Conservation (phyloP, 1,139 yeast species). For the Taphrina deformans region DNA sequence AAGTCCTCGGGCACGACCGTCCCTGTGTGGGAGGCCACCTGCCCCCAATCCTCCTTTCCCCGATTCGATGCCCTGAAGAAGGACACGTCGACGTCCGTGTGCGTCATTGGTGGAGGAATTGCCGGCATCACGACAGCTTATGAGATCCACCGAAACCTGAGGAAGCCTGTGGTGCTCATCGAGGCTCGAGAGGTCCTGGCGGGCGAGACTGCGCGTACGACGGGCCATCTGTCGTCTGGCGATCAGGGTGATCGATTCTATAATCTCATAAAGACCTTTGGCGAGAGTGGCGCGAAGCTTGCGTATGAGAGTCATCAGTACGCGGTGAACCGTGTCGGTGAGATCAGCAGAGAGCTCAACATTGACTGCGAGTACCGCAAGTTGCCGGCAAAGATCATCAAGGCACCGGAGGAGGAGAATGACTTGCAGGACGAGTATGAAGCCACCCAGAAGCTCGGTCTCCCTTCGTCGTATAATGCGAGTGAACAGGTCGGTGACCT, state of each 20-base stretch:
- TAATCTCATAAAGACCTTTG: conserved; percentile 23
- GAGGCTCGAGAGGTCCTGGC: conserved; percentile 25
- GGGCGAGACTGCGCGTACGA: conserved; percentile 25
- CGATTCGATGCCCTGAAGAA: background rate
- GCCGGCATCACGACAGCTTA: conserved; percentile 24
- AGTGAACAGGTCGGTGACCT: background rate
- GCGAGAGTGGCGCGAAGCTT: conserved; percentile 11
- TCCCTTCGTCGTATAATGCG: conserved; percentile 6
- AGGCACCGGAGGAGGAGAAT: conserved; percentile 18
- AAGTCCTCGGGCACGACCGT: conserved; percentile 19
- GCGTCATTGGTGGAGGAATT: conserved; percentile 24
- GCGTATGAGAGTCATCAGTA: conserved; percentile 20
- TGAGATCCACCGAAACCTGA: background rate
- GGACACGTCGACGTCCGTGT: conserved; percentile 1
- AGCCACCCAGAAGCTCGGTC: conserved; percentile 9
- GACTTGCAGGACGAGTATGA: conserved; percentile 18
- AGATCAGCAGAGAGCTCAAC: conserved; percentile 4
- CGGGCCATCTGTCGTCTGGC: conserved; percentile 20
- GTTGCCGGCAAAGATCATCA: conserved; percentile 12
- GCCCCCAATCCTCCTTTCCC: conserved; percentile 2
- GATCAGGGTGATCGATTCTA: conserved; percentile 26
- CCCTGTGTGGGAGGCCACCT: conserved; percentile 24
- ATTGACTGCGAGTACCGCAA: conserved; percentile 28
- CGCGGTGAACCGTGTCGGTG: conserved; percentile 18
- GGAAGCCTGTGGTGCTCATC: conserved; percentile 10